Evolutionary conservation across 176 grass and related monocot genomes (phyloP).

Genomic region (Otatea glauca): DNA sequence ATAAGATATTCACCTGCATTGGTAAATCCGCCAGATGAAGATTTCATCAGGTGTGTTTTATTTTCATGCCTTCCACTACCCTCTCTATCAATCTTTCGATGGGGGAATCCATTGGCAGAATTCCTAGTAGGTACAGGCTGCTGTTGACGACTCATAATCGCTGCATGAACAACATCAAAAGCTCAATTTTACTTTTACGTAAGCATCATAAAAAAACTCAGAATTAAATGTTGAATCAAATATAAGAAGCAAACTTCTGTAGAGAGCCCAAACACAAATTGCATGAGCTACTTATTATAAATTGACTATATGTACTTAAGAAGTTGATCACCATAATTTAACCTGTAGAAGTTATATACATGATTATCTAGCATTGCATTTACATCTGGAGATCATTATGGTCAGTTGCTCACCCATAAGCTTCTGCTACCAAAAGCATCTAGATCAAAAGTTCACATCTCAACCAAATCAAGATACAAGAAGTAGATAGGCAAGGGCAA

Average conservation of each 20-base stretch:
- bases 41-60: constrained; percentile 52
- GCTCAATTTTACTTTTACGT: constrained; percentile 27
- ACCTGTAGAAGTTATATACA: background rate
- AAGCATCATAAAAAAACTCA: background rate
- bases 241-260: background rate
- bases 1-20: constrained; percentile 47
- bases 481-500: background rate
- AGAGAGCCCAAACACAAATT: background rate
- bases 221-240: background rate
- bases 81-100: constrained; percentile 66
- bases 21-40: constrained; percentile 51
- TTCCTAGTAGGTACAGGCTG: constrained; percentile 51
- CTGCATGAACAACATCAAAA: constrained; percentile 39
- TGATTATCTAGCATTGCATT: background rate
- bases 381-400: background rate
- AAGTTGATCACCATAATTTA: background rate
- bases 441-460: background rate
- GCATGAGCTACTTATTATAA: background rate
- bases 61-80: constrained; percentile 55
- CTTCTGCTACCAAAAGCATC: background rate
- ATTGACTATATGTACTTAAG: background rate
- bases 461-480: background rate
- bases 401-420: background rate
- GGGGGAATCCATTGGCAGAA: constrained; percentile 65
- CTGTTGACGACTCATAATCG: constrained; percentile 78